Base-by-base conservation (phyloP, 2,329 filamentous ascomycete genomes). In the Colletotrichum shisoi region DNA sequence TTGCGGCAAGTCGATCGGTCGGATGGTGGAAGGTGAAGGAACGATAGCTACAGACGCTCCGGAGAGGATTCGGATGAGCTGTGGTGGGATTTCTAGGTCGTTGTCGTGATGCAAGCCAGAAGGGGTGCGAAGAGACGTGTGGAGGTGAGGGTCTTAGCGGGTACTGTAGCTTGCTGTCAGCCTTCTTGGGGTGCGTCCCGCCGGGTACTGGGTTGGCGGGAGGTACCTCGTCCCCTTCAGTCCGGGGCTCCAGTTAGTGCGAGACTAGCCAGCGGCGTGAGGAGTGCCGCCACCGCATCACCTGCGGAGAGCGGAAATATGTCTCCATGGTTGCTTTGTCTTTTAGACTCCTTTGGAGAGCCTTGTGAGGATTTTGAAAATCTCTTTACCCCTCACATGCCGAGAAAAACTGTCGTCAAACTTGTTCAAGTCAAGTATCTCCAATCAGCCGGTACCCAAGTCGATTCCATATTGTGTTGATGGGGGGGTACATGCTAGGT, bases 91-190 rank as follows among this genome's bases (percentile, higher is more conserved):
- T 57, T 62, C 44, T 46, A 68, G 57, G 51, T 66, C 52, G 63
- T 62, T 34, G 63, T 68, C 62, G 66, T 66, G 66, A 68, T 67
- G 57, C 63, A 58, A 46, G 57, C 51, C 66, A 62, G 63, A 67
- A 68, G 57, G 62, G 46, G 49, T 46, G 24, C 45, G 24, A 60
- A 44, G 27, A n/a, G 51, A 56, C 51, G 62, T 54, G 65, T 66
- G 62, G 56, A 56, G 64, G 49, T 58, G 56, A 49, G 48, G 39
- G 54, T 65, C 48, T 45, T 61, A 61, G 61, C 42, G 54, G 56
- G 56, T 56, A 31, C 27, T 9, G 31, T 34, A 68, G 56, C 65
- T 68, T 68, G 64, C 63, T 57, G 63, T 59, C 64, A 67, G 44
- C 58, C 63, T 67, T 31, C 27, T 53, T 34, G 40, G 7, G 6